phyloP scores from a whole-genome alignment of 1,139 yeast species.

The Sugiyamaella grinbergsii region DNA sequence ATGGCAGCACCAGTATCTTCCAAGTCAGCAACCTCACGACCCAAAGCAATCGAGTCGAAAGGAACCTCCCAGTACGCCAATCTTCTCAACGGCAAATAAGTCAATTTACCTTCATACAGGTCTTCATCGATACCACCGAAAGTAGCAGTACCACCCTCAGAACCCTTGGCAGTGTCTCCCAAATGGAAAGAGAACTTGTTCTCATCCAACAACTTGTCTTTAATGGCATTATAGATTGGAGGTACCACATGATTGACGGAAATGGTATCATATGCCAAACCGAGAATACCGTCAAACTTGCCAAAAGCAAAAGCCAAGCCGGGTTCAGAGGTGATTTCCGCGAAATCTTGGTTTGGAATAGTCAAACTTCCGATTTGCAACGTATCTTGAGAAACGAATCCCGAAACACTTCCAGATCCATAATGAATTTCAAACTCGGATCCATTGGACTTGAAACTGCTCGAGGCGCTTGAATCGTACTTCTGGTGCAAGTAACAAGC shows the following conservation, averaged over 20 bases:
- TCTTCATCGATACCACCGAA: slow-evolving; percentile 89
- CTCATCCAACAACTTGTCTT: slow-evolving; percentile 76
- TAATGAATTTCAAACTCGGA: slow-evolving; percentile 80
- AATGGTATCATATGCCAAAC: slow-evolving; percentile 89
- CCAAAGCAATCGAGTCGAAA: slow-evolving; percentile 85
- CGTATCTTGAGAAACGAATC: slow-evolving; percentile 84
- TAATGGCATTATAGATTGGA: slow-evolving; percentile 86
- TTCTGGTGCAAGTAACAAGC: slow-evolving; percentile 93
- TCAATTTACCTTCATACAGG: slow-evolving; percentile 75
- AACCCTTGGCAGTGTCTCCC: slow-evolving; percentile 71
- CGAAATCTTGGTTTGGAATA: slow-evolving; percentile 87
- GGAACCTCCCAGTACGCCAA: slow-evolving; percentile 99
- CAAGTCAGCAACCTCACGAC: slow-evolving; percentile 85
- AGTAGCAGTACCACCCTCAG: slow-evolving; percentile 86
- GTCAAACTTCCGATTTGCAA: slow-evolving; percentile 78
- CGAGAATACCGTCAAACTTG: slow-evolving; percentile 92
- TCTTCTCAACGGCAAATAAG: slow-evolving; percentile 97
- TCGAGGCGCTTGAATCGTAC: slow-evolving; percentile 78
- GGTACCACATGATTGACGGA: slow-evolving; percentile 88
- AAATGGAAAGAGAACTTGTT: slow-evolving; percentile 87
- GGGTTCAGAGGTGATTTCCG: slow-evolving; percentile 96
- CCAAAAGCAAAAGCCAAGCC: slow-evolving; percentile 98
- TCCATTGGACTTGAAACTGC: slow-evolving; percentile 84
- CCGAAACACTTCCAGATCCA: slow-evolving; percentile 91
- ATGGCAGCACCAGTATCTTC: slow-evolving; percentile 91